Percentiles rank a stretch among this genome's conserved stretches.
These are phyloP conservation scores for Gossypium anomalum DNA, from an alignment of 345 rosid species.

Conservation along the genomic window DNA sequence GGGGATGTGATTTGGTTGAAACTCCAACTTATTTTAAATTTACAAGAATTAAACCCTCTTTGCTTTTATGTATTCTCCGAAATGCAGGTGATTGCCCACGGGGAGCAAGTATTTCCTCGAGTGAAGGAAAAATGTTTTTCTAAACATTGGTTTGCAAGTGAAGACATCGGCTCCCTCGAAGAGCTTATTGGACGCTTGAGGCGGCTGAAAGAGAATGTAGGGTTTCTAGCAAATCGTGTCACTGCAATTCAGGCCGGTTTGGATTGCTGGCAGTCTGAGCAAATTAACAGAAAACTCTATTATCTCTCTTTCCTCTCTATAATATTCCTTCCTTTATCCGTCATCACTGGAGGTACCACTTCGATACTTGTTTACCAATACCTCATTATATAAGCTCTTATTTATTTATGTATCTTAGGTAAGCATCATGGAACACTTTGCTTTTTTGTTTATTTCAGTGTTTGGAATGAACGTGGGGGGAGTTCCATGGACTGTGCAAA, in stretches of 20 bases:
- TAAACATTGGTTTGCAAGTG: constrained; percentile 64
- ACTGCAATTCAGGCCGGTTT: constrained; percentile 86
- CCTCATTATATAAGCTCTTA: not conserved
- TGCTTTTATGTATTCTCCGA: constrained; percentile 9
- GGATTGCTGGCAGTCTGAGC: constrained; percentile 96
- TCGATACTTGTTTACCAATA: not conserved
- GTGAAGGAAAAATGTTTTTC: constrained; percentile 80
- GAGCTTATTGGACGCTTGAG: constrained; percentile 79
- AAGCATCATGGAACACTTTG: not conserved
- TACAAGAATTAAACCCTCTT: not conserved
- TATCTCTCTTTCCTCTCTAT: constrained; percentile 95
- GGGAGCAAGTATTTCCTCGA: constrained; percentile 93
- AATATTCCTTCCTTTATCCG: constrained; percentile 83
- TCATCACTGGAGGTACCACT: constrained; percentile 83
- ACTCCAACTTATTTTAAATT: not conserved
- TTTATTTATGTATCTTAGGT: not conserved
- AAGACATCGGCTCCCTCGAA: constrained; percentile 64
- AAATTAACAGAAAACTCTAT: constrained; percentile 86
- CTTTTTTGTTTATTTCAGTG: constrained; percentile 37
- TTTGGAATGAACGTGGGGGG: constrained; percentile 99
- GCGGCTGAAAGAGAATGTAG: constrained; percentile 86
- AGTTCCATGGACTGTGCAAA: constrained; percentile 95
- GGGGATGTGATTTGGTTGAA: not conserved
- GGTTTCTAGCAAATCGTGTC: constrained; percentile 89
- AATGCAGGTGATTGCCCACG: constrained; percentile 80